Evolutionary conservation across 2,329 filamentous ascomycete species (phyloP).

Genomic region (Stachybotrys chartarum): DNA sequence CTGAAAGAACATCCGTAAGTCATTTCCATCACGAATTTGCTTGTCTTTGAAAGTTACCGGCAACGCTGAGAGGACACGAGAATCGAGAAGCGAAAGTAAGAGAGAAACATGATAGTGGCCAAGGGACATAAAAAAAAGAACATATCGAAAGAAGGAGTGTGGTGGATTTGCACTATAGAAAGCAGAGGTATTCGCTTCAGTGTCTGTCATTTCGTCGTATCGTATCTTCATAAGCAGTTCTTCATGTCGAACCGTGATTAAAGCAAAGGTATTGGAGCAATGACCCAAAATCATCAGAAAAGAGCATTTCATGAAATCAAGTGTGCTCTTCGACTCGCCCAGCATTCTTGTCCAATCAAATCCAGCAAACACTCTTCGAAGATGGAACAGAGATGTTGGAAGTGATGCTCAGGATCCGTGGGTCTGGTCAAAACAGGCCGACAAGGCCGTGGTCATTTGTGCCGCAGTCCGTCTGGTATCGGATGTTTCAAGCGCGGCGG

Average conservation of each 20-base stretch:
- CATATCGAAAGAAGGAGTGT: neutral
- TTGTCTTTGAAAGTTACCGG: no score
- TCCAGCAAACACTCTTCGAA: no score
- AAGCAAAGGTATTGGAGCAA: conserved; percentile 4
- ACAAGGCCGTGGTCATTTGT: no score
- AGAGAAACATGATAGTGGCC: neutral
- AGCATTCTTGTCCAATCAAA: no score
- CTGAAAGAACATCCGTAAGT: no score
- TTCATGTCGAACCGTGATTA: conserved; percentile 7
- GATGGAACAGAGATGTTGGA: no score
- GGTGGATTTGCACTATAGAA: neutral
- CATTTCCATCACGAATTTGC: no score
- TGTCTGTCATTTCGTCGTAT: conserved; percentile 15
- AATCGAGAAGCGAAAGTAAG: neutral
- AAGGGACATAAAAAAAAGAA: neutral
- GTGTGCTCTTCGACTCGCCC: neutral
- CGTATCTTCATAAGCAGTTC: conserved; percentile 19
- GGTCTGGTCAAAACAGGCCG: no score
- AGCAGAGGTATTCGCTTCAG: conserved; percentile 12
- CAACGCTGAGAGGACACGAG: neutral
- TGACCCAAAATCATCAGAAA: neutral
- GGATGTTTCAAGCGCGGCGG: no score
- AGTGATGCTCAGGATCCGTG: no score
- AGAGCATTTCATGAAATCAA: neutral
- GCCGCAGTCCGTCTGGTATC: no score